Evolutionary conservation across 352 stramenopile genomes (phyloP).

Genomic region (Phytophthora cactorum): DNA sequence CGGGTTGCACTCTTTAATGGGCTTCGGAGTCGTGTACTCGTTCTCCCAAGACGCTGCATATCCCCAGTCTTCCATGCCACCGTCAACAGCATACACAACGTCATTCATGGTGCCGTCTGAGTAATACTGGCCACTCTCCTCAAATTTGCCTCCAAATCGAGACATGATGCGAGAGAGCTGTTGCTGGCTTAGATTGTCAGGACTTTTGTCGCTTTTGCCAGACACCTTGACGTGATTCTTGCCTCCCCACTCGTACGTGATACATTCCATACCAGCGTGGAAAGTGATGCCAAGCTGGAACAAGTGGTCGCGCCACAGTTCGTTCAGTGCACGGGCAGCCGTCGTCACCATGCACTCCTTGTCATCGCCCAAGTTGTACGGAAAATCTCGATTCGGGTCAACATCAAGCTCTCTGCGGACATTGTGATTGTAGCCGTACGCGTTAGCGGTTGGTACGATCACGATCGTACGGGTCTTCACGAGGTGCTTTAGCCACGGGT

Average conservation of each 20-base stretch:
- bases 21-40: slow-evolving; percentile 44
- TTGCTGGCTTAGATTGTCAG: slow-evolving; percentile 62
- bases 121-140: slow-evolving; percentile 67
- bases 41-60: slow-evolving; percentile 91
- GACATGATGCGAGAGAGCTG: slow-evolving; percentile 64
- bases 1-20: slow-evolving; percentile 80
- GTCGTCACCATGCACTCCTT: slow-evolving; percentile 93
- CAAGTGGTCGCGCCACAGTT: slow-evolving; percentile 95
- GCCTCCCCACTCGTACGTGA: slow-evolving; percentile 97
- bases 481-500: slow-evolving; percentile 68
- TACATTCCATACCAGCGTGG: slow-evolving; percentile 94
- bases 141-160: slow-evolving; percentile 72
- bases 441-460: slow-evolving; percentile 92
- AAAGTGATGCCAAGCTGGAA: slow-evolving; percentile 97
- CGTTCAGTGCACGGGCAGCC: slow-evolving; percentile 93
- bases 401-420: slow-evolving; percentile 77
- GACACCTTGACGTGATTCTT: slow-evolving; percentile 73
- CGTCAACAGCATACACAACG: slow-evolving; percentile 94
- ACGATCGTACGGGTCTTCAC: slow-evolving; percentile 82
- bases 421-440: slow-evolving; percentile 90
- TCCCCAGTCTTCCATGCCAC: slow-evolving; percentile 97
- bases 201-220: slow-evolving; percentile 52
- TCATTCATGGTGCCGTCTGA: slow-evolving; percentile 91
- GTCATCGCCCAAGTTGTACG: slow-evolving; percentile 82
- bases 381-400: slow-evolving; percentile 98